phyloP scores from a whole-genome alignment of 805 yeast genomes.

The Sugiyamaella valdiviana region DNA sequence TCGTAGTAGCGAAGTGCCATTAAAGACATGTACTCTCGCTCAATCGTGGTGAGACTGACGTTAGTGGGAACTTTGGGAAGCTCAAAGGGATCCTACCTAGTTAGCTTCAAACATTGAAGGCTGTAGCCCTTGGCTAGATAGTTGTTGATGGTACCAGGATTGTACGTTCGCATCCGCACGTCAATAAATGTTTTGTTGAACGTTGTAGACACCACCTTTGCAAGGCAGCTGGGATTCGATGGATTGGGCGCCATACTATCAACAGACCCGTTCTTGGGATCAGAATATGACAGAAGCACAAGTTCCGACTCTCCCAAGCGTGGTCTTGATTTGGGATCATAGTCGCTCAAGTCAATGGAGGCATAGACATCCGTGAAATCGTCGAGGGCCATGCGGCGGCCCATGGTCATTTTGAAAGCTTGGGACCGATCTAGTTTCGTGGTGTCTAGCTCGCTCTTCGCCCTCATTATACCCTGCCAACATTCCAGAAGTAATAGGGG shows the following conservation, averaged over 20 bases:
- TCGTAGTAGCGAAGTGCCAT: slow-evolving; percentile 80
- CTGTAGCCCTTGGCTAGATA: slow-evolving; percentile 57
- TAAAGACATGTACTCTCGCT: slow-evolving; percentile 84
- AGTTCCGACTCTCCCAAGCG: slow-evolving; percentile 71
- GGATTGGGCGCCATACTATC: slow-evolving; percentile 15
- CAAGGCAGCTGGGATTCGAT: slow-evolving; percentile 52
- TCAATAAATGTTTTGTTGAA: slow-evolving; percentile 45
- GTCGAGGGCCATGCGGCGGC: slow-evolving; percentile 76
- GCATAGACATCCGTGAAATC: slow-evolving; percentile 84
- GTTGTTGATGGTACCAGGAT: slow-evolving; percentile 42
- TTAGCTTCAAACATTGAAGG: slow-evolving; percentile 63
- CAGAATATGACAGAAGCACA: slow-evolving; percentile 53
- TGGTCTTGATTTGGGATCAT: slow-evolving; percentile 40
- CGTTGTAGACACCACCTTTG: slow-evolving; percentile 45
- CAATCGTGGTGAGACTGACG: slow-evolving; percentile 71
- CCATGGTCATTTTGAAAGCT: slow-evolving; percentile 56
- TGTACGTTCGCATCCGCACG: slow-evolving; percentile 57
- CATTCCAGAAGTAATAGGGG: slow-evolving; percentile 84
- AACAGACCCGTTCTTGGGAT: slow-evolving; percentile 25
- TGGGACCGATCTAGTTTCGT: slow-evolving; percentile 44
- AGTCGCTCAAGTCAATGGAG: slow-evolving; percentile 48
- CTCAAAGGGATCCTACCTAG: slow-evolving; percentile 37
- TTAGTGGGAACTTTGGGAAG: neutral
- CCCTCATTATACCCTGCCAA: slow-evolving; percentile 82
- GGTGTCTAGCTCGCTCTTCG: slow-evolving; percentile 48